Base-by-base conservation (phyloP, 2,329 filamentous ascomycete genomes). In the Samsoniella hepiali region DNA sequence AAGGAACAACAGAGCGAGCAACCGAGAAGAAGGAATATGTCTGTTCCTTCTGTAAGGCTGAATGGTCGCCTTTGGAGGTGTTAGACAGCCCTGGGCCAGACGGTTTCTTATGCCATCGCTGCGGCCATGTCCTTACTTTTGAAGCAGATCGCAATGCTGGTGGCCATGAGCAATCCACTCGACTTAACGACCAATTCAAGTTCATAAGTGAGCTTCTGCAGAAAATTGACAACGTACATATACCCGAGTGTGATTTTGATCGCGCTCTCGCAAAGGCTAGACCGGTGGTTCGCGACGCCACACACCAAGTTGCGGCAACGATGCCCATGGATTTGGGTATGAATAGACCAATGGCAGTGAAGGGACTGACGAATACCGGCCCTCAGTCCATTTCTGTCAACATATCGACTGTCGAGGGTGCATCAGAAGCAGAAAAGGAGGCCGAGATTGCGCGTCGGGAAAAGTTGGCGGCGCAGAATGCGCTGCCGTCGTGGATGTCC, bases 11-110 rank as follows among this genome's bases (percentile, higher is more conserved):
- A 17, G 88, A 91, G 22, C 89, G 91, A 0, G 89, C 89, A 10
- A 85, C 86, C 63, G 94, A 98, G 76, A 90, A 92, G 74, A 97
- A 97, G 75, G 95, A 98, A 73, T 96, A 93, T 71, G 88, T 89
- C 65, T 99, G 95, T 76, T 80, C 84, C 38, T 84, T 87, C 63
- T 99, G 95, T 79, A 87, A 88, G 68, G 84, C 90, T 1, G 90
- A 96, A 73, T 99, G 91, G 85, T 96, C 93, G 3, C 86, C 90
- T 67, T 87, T 98, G 76, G 93, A 98, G 68, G 93, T 96, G 1
- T 79, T 98, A 59, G 92, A 96, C 76, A 88, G 85, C 64, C 82
- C 88, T 47, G 87, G 90, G 58, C 81, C 82, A 1, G 76, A 81
- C 54, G 91, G 93, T 0, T 98, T 98, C 73, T 78, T 90, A 54